Evolutionary conservation across 73 alveolate species (phyloP), one percentile per base, ranked within the genome.

Genomic region (Halteria grandinella): DNA sequence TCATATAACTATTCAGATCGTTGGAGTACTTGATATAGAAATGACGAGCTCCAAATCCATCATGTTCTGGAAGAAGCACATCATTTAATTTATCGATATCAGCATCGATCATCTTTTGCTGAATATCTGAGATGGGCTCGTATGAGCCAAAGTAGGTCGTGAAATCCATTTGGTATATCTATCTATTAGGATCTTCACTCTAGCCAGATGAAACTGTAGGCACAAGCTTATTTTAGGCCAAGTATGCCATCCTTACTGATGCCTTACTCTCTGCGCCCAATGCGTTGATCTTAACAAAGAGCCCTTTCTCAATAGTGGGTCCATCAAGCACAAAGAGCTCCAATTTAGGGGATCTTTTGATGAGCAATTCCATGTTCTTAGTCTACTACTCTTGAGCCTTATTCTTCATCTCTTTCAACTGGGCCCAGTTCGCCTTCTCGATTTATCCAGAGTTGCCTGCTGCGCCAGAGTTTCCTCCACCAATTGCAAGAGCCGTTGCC

Each of bases 1-100:
- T 51, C 73, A 53, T 87, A 81, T 90, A 90, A 51, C 81, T 66
- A 29, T 49, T 48, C 49, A 63, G 62, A 32, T 63, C 76, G 21
- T 63, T 54, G 63, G 79, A 82, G 48, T 62, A 89, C 47, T 63
- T 34, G 21, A 89, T 86, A 50, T 48, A 34, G 63, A 89, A 85
- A 79, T 89, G 95, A 1, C 80, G 75, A 49, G 79, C 88, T 1
- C 88, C 66, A 70, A 85, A 81, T 55, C 91, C 87, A 29, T 89
- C 87, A 48, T 8, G 20, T 25, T n/a, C 33, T 8, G 78, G 73
- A 21, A 75, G 28, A 1, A 62, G 17, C 39, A 58, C 27, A 28
- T 75, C 87, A 66, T 75, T 75, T 17, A 75, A 55, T 53, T 51
- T 55, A 1, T 39, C 53, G 25, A 37, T 17, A 10, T 71, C 74